Conservation (phyloP, 352 stramenopile genomes). For the Phytophthora litchii region DNA sequence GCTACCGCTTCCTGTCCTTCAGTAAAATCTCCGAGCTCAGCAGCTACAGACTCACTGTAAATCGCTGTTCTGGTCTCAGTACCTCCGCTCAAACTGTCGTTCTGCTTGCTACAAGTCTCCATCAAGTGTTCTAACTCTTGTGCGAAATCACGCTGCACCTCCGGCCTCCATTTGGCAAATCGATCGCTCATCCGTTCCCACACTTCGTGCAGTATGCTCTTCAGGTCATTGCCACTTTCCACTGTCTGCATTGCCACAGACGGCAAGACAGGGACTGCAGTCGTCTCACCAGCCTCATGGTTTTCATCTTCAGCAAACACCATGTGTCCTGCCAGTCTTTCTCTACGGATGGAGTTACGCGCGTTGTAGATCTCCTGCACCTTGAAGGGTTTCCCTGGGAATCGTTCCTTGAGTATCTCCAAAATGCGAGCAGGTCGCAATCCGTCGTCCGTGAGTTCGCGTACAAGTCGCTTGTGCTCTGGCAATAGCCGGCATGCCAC, state of each 20-base stretch:
- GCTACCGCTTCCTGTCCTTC: background rate
- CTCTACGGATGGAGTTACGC: conserved; percentile 49
- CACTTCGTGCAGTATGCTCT: too few species aligned
- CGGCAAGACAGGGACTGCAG: too few species aligned
- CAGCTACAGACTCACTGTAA: background rate
- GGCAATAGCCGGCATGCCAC: background rate
- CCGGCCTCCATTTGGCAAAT: too few species aligned
- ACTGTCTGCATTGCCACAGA: too few species aligned
- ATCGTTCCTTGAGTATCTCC: conserved; percentile 40
- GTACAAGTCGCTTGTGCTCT: background rate
- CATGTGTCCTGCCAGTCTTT: too few species aligned
- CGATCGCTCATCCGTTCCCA: too few species aligned
- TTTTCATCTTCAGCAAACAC: too few species aligned
- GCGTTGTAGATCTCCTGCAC: conserved; percentile 64
- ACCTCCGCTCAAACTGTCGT: background rate
- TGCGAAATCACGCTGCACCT: too few species aligned
- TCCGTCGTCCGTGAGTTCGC: background rate
- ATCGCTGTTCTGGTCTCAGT: background rate
- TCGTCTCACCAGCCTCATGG: too few species aligned
- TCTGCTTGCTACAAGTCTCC: conserved; percentile 1
- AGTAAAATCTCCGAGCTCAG: background rate
- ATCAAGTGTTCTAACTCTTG: conserved; percentile 6
- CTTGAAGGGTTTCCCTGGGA: conserved; percentile 51
- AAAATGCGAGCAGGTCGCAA: conserved; percentile 34
- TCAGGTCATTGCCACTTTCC: too few species aligned